Percentiles rank a stretch among this genome's conserved stretches.
Conservation (phyloP, 2,329 filamentous ascomycete species). For the Metarhizium album region DNA sequence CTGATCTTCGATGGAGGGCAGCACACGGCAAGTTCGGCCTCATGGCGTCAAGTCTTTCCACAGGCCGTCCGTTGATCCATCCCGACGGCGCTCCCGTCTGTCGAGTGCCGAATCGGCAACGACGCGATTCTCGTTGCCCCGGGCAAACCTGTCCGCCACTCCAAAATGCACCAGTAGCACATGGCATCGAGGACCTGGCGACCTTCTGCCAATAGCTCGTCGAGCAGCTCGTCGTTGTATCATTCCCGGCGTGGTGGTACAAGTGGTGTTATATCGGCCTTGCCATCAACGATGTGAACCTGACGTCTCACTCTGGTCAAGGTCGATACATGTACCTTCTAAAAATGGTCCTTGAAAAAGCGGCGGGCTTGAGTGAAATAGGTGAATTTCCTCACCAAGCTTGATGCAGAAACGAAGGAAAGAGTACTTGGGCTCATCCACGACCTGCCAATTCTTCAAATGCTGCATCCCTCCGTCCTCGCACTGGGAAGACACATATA, state of each 20-base stretch:
- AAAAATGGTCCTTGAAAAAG: not conserved
- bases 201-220: conserved; percentile 6
- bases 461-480: not conserved
- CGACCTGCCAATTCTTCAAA: too few relatives aligned
- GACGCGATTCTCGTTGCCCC: not conserved
- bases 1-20: conserved; percentile 10
- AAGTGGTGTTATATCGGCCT: not conserved
- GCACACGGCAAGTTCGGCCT: conserved; percentile 4
- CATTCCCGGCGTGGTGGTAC: not conserved
- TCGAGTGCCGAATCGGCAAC: not conserved
- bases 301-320: not conserved
- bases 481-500: not conserved
- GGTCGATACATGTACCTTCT: not conserved
- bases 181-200: conserved; percentile 14
- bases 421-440: too few relatives aligned
- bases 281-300: not conserved
- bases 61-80: not conserved
- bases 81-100: not conserved
- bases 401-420: not conserved
- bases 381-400: not conserved
- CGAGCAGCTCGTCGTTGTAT: not conserved
- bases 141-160: conserved; percentile 13
- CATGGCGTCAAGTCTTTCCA: conserved; percentile 7
- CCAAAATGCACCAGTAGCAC: conserved; percentile 14
- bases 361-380: not conserved